These are phyloP conservation scores for Colletotrichum neosansevieriae DNA, from an alignment of 2,329 filamentous ascomycete species.

Conservation along the genomic window DNA sequence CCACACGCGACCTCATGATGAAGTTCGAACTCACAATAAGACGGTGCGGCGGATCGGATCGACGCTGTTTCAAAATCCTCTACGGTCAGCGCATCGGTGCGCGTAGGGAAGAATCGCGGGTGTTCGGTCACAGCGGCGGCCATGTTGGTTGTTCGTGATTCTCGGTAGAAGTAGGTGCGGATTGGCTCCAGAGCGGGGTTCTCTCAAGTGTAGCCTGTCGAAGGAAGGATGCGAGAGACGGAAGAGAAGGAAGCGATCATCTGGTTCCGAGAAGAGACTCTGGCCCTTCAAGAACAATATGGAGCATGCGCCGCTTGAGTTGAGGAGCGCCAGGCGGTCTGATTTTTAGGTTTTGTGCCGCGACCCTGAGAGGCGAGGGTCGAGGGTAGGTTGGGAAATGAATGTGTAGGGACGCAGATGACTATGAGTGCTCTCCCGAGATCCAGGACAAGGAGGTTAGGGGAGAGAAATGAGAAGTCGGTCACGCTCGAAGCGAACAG, in stretches of 20 bases:
- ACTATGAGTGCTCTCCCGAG: slow-evolving; percentile 27
- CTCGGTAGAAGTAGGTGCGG: neutral
- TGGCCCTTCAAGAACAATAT: slow-evolving; percentile 16
- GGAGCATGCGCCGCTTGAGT: slow-evolving; percentile 10
- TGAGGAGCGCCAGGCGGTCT: neutral
- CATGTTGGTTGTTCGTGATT: slow-evolving; percentile 18
- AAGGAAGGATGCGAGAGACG: slow-evolving; percentile 15
- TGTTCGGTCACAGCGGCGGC: slow-evolving; percentile 32
- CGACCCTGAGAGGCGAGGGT: neutral
- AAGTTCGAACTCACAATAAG: slow-evolving; percentile 65
- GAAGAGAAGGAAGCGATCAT: slow-evolving; percentile 20
- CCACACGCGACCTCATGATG: slow-evolving; percentile 8
- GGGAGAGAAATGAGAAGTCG: slow-evolving; percentile 33
- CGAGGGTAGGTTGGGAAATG: slow-evolving; percentile 3
- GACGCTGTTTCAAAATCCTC: slow-evolving; percentile 77
- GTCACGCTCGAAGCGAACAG: slow-evolving; percentile 37
- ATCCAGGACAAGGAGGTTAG: slow-evolving; percentile 32
- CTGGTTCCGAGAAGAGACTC: slow-evolving; percentile 15
- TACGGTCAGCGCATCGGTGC: slow-evolving; percentile 48
- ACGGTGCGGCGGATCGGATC: slow-evolving; percentile 75
- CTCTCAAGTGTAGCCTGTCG: slow-evolving; percentile 22
- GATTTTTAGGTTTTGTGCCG: neutral
- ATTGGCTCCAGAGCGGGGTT: neutral
- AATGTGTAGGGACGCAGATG: slow-evolving; percentile 16
- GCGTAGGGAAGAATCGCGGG: slow-evolving; percentile 38